Evolutionary conservation across 148 eudicot species (phyloP).

Genomic region (Silene uniflora): DNA sequence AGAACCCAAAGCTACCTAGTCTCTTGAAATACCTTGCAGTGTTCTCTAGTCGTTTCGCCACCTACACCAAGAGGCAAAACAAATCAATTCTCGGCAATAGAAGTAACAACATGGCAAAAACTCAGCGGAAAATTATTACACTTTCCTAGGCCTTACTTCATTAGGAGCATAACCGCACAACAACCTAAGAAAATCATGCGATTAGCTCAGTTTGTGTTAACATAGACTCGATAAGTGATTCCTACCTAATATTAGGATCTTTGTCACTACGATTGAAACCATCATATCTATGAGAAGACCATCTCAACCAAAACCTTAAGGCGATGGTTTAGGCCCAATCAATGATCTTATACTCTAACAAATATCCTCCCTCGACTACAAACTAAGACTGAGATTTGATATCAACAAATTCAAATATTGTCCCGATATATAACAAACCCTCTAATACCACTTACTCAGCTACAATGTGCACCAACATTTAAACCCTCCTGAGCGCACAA

Average conservation of each 20-base stretch:
- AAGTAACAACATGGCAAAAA: background rate
- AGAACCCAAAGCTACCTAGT: conserved; percentile 78
- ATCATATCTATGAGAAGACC: too few relatives aligned
- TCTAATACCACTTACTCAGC: background rate
- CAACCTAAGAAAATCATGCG: background rate
- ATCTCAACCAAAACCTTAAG: too few relatives aligned
- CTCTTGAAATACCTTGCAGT: conserved; percentile 87
- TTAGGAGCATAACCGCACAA: background rate
- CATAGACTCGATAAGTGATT: background rate
- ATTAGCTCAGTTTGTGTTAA: background rate
- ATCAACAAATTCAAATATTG: background rate
- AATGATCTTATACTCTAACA: too few relatives aligned
- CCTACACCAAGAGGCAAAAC: conserved; percentile 32
- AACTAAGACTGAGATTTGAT: background rate
- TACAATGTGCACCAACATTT: background rate
- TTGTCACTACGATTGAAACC: background rate
- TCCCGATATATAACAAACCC: background rate
- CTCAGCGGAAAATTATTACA: background rate
- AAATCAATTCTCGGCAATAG: too few relatives aligned
- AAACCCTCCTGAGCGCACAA: too few relatives aligned
- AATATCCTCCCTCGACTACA: background rate
- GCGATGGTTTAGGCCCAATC: too few relatives aligned
- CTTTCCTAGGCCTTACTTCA: background rate
- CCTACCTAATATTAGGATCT: background rate
- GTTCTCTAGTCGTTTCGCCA: conserved; percentile 68